Base-by-base conservation (phyloP, 2,329 filamentous ascomycete genomes). In the Paracamarosporium sp. region DNA sequence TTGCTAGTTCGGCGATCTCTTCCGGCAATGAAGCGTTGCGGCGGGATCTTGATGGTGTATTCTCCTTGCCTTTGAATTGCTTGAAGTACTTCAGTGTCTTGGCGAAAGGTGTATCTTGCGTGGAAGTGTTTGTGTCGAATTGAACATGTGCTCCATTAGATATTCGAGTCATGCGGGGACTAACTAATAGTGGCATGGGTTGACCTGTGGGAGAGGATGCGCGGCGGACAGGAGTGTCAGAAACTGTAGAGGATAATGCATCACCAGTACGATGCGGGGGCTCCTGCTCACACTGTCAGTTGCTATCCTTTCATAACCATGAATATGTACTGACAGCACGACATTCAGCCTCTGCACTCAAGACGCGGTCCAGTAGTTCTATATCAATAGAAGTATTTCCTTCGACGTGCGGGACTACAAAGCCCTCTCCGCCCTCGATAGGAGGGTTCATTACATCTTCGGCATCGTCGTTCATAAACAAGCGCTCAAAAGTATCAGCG, bases 1-100 rank as follows among this genome's bases (percentile, higher is more conserved):
- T 55, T 1, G 57, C 56, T 5, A 69, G 25, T 24, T 69, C 55
- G 3, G 57, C 55, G 36, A 69, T 62, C 35, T 69, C 65, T 33
- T 67, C 52, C 0, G 65, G 64, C 20, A 68, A 46, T 7, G 58
- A 67, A 4, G 65, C 59, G 38, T 70, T 65, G n/a, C 66, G 63
- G 17, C 62, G 61, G 12, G 40, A 40, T 45, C 64, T 69, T 2
- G 46, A 55, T 2, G 56, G 58, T 11, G 62, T 59, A 25, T 57
- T 64, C 17, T 66, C 56, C 3, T 57, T 56, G 17, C 28, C 54
- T 35, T 63, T 59, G 46, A 53, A 47, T n/a, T 59, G 50, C 44
- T 63, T 65, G 50, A 67, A 69, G 51, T 63, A 64, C 6, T 61
- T 58, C 20, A 67, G 48, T 0, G 63, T 64, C 40, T 59, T 65